A percentile compares a stretch with the other conserved stretches of the same genome.
phyloP scores from a whole-genome alignment of 352 stramenopile genomes.

The Globisporangium solare region DNA sequence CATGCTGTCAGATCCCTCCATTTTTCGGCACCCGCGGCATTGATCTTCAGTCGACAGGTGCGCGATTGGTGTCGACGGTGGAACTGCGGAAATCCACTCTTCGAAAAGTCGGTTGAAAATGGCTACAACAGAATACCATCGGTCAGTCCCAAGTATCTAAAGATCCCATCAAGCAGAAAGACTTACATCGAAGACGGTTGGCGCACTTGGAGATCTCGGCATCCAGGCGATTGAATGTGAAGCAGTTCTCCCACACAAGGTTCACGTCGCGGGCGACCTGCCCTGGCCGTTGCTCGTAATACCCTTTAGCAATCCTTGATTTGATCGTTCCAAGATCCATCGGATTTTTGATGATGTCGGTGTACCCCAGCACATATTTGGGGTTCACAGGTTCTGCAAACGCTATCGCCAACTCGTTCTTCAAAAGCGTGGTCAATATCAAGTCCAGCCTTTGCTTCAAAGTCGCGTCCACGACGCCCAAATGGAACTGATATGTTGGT shows the following conservation, averaged over 20 bases:
- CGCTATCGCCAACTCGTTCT: slow-evolving; percentile 57
- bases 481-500: slow-evolving; percentile 16
- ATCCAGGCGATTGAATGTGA: slow-evolving; percentile 76
- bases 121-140: slow-evolving; percentile 23
- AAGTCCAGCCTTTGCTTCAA: slow-evolving; percentile 47
- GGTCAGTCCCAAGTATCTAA: background rate
- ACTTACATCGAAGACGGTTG: slow-evolving; percentile 75
- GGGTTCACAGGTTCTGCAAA: slow-evolving; percentile 69
- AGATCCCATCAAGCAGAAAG: background rate
- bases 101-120: slow-evolving; percentile 81
- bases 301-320: slow-evolving; percentile 56
- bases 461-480: slow-evolving; percentile 38
- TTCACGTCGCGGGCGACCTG: slow-evolving; percentile 61
- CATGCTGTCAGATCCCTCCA: slow-evolving; percentile 69
- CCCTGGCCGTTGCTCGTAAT: slow-evolving; percentile 55
- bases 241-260: slow-evolving; percentile 84
- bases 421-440: slow-evolving; percentile 58
- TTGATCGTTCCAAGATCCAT: slow-evolving; percentile 93
- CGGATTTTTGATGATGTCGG: slow-evolving; percentile 61
- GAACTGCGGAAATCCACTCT: slow-evolving; percentile 57
- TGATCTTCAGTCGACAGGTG: slow-evolving; percentile 64
- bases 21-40: slow-evolving; percentile 59
- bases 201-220: slow-evolving; percentile 78
- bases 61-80: slow-evolving; percentile 40
- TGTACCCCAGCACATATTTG: slow-evolving; percentile 67